phyloP scores from a whole-genome alignment of 495 filamentous ascomycete genomes.

The Xylaria longipes region DNA sequence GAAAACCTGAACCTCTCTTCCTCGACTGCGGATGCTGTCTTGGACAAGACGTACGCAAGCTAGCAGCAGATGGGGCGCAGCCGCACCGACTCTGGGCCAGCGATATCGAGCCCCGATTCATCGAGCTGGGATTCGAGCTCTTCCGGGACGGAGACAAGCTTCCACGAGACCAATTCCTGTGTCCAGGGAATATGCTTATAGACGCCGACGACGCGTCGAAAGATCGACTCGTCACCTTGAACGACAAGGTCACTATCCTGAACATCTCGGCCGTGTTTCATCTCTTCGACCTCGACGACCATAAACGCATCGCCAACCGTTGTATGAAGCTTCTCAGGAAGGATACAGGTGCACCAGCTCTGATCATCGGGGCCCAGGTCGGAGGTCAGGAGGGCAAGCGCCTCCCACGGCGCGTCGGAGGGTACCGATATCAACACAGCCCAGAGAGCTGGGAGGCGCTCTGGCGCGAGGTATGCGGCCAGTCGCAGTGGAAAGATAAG shows the following conservation, averaged over 20 bases:
- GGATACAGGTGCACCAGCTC: constrained; percentile 30
- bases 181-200: constrained; percentile 32
- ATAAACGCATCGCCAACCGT: constrained; percentile 29
- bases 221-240: constrained; percentile 27
- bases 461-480: constrained; percentile 31
- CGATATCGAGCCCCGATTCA: constrained; percentile 57
- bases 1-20: constrained; percentile 37
- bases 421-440: constrained; percentile 26
- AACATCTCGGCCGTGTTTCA: constrained; percentile 36
- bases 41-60: constrained; percentile 58
- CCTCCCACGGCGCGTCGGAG: neutral
- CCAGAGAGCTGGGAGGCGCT: constrained; percentile 31
- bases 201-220: constrained; percentile 18
- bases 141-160: constrained; percentile 46
- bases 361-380: constrained; percentile 38
- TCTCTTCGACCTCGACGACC: constrained; percentile 34
- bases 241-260: constrained; percentile 36
- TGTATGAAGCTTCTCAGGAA: constrained; percentile 39
- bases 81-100: constrained; percentile 50
- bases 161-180: constrained; percentile 50
- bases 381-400: constrained; percentile 27
- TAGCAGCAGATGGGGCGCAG: constrained; percentile 53
- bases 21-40: constrained; percentile 60
- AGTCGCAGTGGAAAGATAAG: constrained; percentile 26
- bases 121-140: constrained; percentile 57